These are phyloP conservation scores for Termitomyces sp. DNA, from an alignment of 768 basidiomycete genomes.

Conservation along the genomic window DNA sequence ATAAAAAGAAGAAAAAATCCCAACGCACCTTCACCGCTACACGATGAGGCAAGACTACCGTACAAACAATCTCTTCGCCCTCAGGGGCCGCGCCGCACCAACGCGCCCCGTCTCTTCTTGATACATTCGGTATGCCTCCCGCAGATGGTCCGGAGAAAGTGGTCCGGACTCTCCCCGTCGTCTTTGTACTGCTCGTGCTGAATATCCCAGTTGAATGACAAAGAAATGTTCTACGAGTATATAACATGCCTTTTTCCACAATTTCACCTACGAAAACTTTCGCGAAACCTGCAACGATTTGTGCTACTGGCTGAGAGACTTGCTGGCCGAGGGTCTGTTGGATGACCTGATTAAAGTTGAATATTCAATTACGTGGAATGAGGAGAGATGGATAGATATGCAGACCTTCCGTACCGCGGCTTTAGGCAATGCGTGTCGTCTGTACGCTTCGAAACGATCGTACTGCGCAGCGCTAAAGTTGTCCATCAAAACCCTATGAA, in stretches of 20 bases:
- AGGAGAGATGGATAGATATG: slow-evolving; percentile 18
- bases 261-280: slow-evolving; percentile 95
- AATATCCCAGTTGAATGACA: neutral
- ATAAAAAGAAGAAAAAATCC: neutral
- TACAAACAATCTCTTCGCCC: slow-evolving; percentile 70
- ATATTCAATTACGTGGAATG: neutral
- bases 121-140: slow-evolving; percentile 84
- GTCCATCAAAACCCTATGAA: slow-evolving; percentile 75
- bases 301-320: slow-evolving; percentile 82
- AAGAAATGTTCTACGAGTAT: neutral
- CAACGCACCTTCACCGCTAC: neutral
- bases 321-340: slow-evolving; percentile 78
- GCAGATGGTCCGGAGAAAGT: slow-evolving; percentile 81
- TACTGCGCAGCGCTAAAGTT: slow-evolving; percentile 81
- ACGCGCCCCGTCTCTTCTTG: slow-evolving; percentile 77
- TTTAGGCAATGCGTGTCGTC: slow-evolving; percentile 78
- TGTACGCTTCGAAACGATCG: slow-evolving; percentile 85
- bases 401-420: slow-evolving; percentile 69
- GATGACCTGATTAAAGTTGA: slow-evolving; percentile 64
- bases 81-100: slow-evolving; percentile 67
- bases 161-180: slow-evolving; percentile 72
- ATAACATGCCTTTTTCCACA: slow-evolving; percentile 69
- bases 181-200: slow-evolving; percentile 73
- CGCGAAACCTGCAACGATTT: slow-evolving; percentile 83
- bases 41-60: slow-evolving; percentile 27